phyloP scores from a whole-genome alignment of 345 rosid species.

The Trapa incisa region DNA sequence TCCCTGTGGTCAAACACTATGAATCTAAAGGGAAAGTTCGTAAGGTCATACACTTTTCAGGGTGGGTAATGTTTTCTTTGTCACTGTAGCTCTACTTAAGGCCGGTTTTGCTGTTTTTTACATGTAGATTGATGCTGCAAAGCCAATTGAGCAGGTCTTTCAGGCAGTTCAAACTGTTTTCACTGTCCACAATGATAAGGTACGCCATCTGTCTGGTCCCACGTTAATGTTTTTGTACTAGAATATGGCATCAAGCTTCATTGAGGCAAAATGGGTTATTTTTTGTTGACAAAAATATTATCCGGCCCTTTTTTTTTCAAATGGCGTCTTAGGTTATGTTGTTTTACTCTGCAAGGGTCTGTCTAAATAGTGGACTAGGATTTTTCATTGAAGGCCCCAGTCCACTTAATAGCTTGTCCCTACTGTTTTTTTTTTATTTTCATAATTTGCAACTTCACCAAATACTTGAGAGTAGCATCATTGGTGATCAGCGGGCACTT shows the following conservation, averaged over 20 bases:
- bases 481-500: neutral
- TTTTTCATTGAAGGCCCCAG: too few relatives aligned
- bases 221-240: neutral
- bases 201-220: neutral
- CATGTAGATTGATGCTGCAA: constrained; percentile 22
- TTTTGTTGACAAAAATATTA: too few relatives aligned
- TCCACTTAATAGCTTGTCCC: too few relatives aligned
- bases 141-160: constrained; percentile 7
- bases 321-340: too few relatives aligned
- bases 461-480: too few relatives aligned
- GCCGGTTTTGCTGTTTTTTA: constrained; percentile 7
- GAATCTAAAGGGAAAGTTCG: constrained; percentile 48
- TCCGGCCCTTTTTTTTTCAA: too few relatives aligned
- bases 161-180: constrained; percentile 3
- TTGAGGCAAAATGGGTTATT: neutral
- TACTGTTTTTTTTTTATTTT: neutral
- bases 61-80: neutral
- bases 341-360: too few relatives aligned
- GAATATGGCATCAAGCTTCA: neutral
- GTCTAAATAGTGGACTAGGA: too few relatives aligned
- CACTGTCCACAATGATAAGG: neutral
- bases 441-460: neutral
- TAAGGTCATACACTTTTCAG: constrained; percentile 27
- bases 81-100: neutral
- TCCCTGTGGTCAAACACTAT: constrained; percentile 45